These are phyloP conservation scores for Apophysomyces trapeziformis DNA, from an alignment of 371 early-diverging fungal genomes.

Conservation along the genomic window DNA sequence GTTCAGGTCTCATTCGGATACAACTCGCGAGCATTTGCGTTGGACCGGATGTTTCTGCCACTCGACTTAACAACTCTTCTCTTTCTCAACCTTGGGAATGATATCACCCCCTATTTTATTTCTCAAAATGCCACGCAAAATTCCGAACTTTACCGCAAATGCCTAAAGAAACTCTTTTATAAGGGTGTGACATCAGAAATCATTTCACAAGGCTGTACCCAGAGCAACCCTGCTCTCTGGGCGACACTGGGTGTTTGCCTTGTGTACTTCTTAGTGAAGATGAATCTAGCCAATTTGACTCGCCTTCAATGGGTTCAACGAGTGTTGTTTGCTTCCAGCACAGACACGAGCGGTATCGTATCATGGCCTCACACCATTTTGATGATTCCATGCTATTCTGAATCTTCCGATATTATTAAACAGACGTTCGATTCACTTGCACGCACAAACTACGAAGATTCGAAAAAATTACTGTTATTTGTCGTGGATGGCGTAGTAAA, in stretches of 20 bases:
- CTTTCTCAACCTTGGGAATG: constrained; percentile 46
- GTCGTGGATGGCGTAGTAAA: constrained; percentile 51
- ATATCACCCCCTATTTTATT: constrained; percentile 43
- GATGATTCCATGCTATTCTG: constrained; percentile 50
- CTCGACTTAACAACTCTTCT: constrained; percentile 42
- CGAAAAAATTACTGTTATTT: constrained; percentile 53
- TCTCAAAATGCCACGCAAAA: constrained; percentile 33
- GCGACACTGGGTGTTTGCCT: constrained; percentile 50
- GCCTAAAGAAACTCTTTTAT: constrained; percentile 39
- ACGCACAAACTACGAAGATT: constrained; percentile 49
- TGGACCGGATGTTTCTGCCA: constrained; percentile 50
- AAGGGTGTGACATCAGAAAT: constrained; percentile 35
- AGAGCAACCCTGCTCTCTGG: constrained; percentile 53
- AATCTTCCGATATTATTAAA: constrained; percentile 43
- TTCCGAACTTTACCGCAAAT: constrained; percentile 28
- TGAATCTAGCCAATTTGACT: constrained; percentile 47
- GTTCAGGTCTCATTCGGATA: constrained; percentile 34
- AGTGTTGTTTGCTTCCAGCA: constrained; percentile 32
- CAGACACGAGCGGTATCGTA: constrained; percentile 15
- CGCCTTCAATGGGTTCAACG: constrained; percentile 42
- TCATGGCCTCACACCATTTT: constrained; percentile 43
- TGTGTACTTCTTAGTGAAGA: constrained; percentile 44
- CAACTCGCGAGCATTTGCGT: constrained; percentile 44
- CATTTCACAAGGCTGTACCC: constrained; percentile 31
- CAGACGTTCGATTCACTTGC: constrained; percentile 55